Evolutionary conservation across 2,329 filamentous ascomycete genomes (phyloP).

Genomic region (Stemphylium lycopersici): DNA sequence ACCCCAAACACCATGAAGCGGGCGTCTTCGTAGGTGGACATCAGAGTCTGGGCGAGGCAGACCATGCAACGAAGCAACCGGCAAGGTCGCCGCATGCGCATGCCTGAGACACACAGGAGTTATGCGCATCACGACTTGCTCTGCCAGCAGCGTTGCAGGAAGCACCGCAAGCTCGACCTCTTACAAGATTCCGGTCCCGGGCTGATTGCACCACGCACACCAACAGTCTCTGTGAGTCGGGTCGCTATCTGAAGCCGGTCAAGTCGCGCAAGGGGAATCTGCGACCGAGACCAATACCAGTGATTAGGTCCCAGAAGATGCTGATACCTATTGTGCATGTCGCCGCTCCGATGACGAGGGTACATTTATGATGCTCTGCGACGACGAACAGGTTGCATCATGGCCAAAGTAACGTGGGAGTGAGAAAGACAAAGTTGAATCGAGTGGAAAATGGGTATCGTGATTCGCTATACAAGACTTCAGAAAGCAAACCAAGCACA

Average conservation of each 20-base stretch:
- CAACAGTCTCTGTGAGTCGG: no score
- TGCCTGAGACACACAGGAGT: no score
- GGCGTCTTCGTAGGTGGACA: constrained; percentile 6
- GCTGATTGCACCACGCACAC: no score
- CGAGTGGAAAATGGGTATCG: constrained; percentile 8
- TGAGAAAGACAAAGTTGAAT: not conserved
- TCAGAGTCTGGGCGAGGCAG: constrained; percentile 2
- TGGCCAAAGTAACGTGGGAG: no score
- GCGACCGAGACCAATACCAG: not conserved
- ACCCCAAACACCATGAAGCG: not conserved
- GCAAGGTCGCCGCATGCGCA: not conserved
- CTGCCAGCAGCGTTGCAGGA: not conserved
- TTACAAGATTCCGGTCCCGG: no score
- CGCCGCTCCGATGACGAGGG: constrained; percentile 9
- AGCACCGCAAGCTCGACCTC: not conserved
- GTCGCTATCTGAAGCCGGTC: no score
- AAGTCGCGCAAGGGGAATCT: no score
- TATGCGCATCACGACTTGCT: no score
- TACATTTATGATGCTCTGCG: constrained; percentile 11
- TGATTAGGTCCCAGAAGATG: not conserved
- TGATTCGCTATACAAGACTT: not conserved
- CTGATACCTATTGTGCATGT: constrained; percentile 6
- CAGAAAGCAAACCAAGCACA: not conserved
- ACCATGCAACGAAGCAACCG: constrained; percentile 4
- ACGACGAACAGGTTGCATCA: constrained; percentile 13